Conservation (phyloP, 2,329 filamentous ascomycete species). For the Fusarium devonianum region DNA sequence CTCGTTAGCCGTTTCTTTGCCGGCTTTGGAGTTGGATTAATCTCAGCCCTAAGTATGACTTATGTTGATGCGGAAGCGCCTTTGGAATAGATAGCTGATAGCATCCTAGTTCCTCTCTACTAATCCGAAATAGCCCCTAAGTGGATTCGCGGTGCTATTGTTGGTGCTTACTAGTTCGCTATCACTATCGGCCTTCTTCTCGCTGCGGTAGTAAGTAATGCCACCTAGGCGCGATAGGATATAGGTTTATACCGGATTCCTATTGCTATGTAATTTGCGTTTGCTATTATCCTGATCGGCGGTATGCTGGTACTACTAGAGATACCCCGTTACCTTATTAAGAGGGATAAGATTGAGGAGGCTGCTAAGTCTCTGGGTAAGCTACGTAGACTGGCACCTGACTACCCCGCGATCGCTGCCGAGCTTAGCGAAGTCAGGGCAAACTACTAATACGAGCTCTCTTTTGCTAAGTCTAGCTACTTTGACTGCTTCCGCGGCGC, state of each 20-base stretch:
- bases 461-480: constrained; percentile 57
- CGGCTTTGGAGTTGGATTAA: constrained; percentile 75
- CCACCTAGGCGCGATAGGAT: constrained; percentile 61
- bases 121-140: constrained; percentile 76
- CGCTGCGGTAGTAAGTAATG: constrained; percentile 70
- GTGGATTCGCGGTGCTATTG: constrained; percentile 76
- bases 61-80: too few relatives aligned
- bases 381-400: constrained; percentile 66
- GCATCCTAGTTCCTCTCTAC: constrained; percentile 76
- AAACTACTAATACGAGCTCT: constrained; percentile 70
- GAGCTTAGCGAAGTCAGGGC: constrained; percentile 71
- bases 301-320: constrained; percentile 76
- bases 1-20: constrained; percentile 76
- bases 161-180: constrained; percentile 72
- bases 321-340: constrained; percentile 75
- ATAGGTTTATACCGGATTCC: constrained; percentile 69
- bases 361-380: constrained; percentile 56
- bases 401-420: constrained; percentile 63
- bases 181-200: constrained; percentile 75
- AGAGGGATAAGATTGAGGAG: constrained; percentile 51
- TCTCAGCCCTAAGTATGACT: constrained; percentile 68
- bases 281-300: constrained; percentile 69
- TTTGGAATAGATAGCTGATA: too few relatives aligned
- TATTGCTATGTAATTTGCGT: constrained; percentile 70
- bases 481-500: constrained; percentile 61